Evolutionary conservation across 768 basidiomycete species (phyloP).

Genomic region (Lentinula sp.): DNA sequence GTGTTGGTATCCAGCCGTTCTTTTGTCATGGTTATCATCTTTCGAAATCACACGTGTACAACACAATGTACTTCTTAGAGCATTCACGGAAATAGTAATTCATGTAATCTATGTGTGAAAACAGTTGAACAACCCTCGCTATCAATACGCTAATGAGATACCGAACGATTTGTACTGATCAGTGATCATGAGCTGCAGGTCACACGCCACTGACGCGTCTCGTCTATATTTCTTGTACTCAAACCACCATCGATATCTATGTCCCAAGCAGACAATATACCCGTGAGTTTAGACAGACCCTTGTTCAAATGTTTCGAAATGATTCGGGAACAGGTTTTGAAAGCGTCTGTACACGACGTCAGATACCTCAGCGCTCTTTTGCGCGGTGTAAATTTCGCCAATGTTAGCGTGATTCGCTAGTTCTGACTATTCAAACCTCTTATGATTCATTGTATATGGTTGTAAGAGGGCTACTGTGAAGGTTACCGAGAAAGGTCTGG

Average conservation of each 20-base stretch:
- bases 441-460: conserved; percentile 7
- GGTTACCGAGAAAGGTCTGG: conserved; percentile 64
- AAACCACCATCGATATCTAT: neutral
- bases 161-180: no score
- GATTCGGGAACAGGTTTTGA: conserved; percentile 40
- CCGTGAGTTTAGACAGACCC: neutral
- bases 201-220: neutral
- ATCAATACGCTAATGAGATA: conserved; percentile 35
- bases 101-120: no score
- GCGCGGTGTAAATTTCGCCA: conserved; percentile 75
- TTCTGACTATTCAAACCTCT: neutral
- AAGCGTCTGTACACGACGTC: conserved; percentile 74
- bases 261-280: neutral
- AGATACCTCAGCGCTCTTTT: conserved; percentile 74
- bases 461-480: conserved; percentile 70
- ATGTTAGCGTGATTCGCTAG: conserved; percentile 43
- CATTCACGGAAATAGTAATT: conserved; percentile 26
- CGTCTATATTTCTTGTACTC: neutral
- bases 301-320: no score
- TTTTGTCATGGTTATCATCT: no score
- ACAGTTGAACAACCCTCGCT: conserved; percentile 32
- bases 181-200: neutral
- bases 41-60: neutral
- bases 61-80: neutral
- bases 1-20: neutral